A percentile compares a stretch with the other conserved stretches of the same genome.
phyloP scores from a whole-genome alignment of 2,329 filamentous ascomycete genomes.

The Colletotrichum incanum region DNA sequence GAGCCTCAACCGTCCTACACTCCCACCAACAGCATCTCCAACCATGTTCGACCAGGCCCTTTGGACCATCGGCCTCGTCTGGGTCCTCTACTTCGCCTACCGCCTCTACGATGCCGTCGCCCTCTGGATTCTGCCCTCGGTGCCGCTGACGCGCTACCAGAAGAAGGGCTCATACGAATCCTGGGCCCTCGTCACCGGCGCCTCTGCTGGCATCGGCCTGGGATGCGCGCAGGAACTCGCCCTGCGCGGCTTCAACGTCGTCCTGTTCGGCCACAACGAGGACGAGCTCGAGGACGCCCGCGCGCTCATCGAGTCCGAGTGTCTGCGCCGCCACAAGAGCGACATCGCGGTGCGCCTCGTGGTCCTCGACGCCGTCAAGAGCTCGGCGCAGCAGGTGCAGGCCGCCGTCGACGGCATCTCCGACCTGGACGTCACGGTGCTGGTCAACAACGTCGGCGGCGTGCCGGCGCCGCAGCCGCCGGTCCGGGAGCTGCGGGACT shows the following conservation, averaged over 20 bases:
- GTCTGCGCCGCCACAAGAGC: constrained; percentile 46
- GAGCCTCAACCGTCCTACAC: background rate
- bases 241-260: constrained; percentile 53
- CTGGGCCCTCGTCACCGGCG: constrained; percentile 54
- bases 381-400: constrained; percentile 49
- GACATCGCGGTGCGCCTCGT: constrained; percentile 49
- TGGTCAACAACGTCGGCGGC: constrained; percentile 54
- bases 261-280: constrained; percentile 51
- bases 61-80: constrained; percentile 44
- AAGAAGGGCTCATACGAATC: constrained; percentile 44
- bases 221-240: constrained; percentile 52
- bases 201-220: constrained; percentile 54
- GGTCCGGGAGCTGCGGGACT: constrained; percentile 49
- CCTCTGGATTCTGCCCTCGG: constrained; percentile 46
- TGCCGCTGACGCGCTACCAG: constrained; percentile 46
- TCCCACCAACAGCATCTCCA: background rate
- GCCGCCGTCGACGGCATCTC: constrained; percentile 46
- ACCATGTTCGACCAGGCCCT: constrained; percentile 19
- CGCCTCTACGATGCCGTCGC: constrained; percentile 41
- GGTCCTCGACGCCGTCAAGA: constrained; percentile 50
- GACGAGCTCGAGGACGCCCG: constrained; percentile 50
- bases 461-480: constrained; percentile 47
- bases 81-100: constrained; percentile 40
- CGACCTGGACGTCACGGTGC: constrained; percentile 49
- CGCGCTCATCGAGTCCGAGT: constrained; percentile 19